phyloP scores from a whole-genome alignment of 108 stramenopile species.

The Pseudonitzschia delicatissima region DNA sequence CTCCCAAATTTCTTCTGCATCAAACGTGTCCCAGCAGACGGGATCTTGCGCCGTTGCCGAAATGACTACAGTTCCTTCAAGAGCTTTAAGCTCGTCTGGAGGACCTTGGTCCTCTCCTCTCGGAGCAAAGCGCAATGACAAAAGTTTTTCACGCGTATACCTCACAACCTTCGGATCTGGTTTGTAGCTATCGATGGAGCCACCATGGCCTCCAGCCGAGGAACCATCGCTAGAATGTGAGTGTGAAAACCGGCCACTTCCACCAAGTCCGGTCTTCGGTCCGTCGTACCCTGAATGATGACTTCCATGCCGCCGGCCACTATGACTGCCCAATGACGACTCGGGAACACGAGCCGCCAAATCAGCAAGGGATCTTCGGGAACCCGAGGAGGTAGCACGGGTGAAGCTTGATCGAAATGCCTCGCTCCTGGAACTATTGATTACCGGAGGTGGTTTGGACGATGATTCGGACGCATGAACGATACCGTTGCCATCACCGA shows the following conservation, averaged over 20 bases:
- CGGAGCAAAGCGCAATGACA: constrained; percentile 60
- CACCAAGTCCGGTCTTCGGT: constrained; percentile 5
- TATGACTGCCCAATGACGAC: constrained; percentile 2
- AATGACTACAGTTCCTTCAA: constrained; percentile 59
- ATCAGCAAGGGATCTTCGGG: constrained; percentile 58
- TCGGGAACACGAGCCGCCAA: constrained; percentile 47
- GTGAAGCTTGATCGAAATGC: constrained; percentile 36
- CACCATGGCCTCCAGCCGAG: constrained; percentile 11
- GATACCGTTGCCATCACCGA: constrained; percentile 6
- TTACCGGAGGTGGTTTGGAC: constrained; percentile 15
- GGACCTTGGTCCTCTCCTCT: constrained; percentile 16
- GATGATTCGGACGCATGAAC: constrained; percentile 8
- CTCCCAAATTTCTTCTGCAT: constrained; percentile 81
- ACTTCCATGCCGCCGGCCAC: background rate
- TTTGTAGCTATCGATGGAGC: constrained; percentile 19
- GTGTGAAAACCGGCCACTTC: constrained; percentile 31
- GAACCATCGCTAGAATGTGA: constrained; percentile 10
- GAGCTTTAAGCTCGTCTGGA: constrained; percentile 38
- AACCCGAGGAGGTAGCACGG: constrained; percentile 15
- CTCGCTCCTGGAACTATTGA: constrained; percentile 31
- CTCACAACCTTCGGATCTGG: constrained; percentile 55
- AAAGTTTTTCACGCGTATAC: constrained; percentile 73
- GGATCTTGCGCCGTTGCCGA: constrained; percentile 67
- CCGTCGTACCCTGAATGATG: background rate
- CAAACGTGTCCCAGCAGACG: constrained; percentile 86